Conservation (phyloP, 176 grass and related monocot genomes). For the Areca catechu region DNA sequence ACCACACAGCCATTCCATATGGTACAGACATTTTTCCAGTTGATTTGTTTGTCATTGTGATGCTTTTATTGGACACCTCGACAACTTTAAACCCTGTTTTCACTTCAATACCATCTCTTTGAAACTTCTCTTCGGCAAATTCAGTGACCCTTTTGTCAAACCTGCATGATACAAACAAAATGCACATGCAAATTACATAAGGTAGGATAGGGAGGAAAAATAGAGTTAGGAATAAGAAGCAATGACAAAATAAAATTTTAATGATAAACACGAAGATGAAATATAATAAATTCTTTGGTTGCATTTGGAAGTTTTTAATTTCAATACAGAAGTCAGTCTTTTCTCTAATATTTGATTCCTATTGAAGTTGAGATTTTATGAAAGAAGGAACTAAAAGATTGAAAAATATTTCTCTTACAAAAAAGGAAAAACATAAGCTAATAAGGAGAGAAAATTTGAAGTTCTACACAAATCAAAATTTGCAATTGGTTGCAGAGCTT, state of each 20-base stretch:
- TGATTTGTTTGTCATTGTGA: constrained; percentile 64
- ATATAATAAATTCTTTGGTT: too few relatives aligned
- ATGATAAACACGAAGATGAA: not conserved
- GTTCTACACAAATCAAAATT: too few relatives aligned
- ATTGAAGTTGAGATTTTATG: too few relatives aligned
- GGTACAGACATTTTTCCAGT: constrained; percentile 54
- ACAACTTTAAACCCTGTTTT: constrained; percentile 94
- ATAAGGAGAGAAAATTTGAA: too few relatives aligned
- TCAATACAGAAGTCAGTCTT: too few relatives aligned
- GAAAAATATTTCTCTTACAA: too few relatives aligned
- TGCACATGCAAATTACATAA: not conserved
- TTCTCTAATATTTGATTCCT: too few relatives aligned
- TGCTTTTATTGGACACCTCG: constrained; percentile 62
- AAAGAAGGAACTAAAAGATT: too few relatives aligned
- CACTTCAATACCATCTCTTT: constrained; percentile 87
- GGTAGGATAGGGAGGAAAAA: constrained; percentile 2
- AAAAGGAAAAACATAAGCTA: too few relatives aligned
- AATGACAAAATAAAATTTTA: not conserved
- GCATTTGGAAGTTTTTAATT: too few relatives aligned
- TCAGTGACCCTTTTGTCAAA: constrained; percentile 93
- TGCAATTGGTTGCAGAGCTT: too few relatives aligned
- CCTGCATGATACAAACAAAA: constrained; percentile 31
- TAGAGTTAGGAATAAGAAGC: not conserved
- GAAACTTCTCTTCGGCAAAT: constrained; percentile 87
- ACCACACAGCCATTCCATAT: constrained; percentile 98